Conservation (phyloP, 805 yeast species). For the Yarrowia deformans region DNA sequence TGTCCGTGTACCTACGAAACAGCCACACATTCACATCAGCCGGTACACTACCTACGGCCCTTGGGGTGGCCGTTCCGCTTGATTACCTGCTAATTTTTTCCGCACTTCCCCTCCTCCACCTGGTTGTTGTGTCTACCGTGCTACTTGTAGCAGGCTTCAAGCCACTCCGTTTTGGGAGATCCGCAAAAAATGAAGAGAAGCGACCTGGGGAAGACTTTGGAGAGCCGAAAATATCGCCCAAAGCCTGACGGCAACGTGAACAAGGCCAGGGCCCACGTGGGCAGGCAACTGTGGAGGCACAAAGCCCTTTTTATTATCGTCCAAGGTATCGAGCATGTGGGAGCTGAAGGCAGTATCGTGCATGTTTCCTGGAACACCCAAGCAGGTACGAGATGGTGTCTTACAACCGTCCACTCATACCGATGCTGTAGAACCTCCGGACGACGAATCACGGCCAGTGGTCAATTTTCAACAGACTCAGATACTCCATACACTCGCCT, state of each 20-base stretch:
- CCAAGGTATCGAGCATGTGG: not conserved
- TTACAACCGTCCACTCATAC: too few relatives aligned
- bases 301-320: not conserved
- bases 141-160: conserved; percentile 22
- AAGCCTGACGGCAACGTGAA: conserved; percentile 11
- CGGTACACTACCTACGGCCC: not conserved
- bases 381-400: too few relatives aligned
- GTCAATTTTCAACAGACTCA: too few relatives aligned
- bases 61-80: not conserved
- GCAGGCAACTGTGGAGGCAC: not conserved
- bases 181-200: conserved; percentile 14
- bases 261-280: conserved; percentile 25
- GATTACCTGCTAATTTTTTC: conserved; percentile 8
- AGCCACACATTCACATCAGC: not conserved
- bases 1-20: not conserved
- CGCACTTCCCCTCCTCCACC: not conserved
- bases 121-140: not conserved
- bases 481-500: too few relatives aligned
- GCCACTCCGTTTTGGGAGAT: conserved; percentile 38
- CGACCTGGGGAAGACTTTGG: too few relatives aligned
- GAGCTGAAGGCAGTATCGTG: too few relatives aligned
- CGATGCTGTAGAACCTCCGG: too few relatives aligned
- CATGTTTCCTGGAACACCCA: too few relatives aligned
- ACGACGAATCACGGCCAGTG: too few relatives aligned
- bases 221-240: conserved; percentile 13